Evolutionary conservation across 306 rosid species (phyloP).

Genomic region (Gillenia trifoliata): DNA sequence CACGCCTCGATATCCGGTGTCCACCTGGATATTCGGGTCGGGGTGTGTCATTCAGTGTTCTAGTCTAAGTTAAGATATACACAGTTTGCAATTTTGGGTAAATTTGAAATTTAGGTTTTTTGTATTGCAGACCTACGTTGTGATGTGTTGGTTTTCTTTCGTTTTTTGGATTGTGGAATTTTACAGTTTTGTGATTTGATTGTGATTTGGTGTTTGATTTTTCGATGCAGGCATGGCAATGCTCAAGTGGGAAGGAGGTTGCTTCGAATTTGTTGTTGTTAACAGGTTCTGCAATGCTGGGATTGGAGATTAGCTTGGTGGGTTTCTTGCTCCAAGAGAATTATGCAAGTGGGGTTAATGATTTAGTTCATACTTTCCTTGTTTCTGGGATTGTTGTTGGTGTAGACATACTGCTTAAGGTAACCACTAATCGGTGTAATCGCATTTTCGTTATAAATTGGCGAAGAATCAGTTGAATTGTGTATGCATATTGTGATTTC

Average conservation of each 20-base stretch:
- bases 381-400: slow-evolving; percentile 53
- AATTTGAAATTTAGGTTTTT: too few species aligned
- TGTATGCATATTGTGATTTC: neutral
- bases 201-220: neutral
- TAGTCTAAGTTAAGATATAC: too few species aligned
- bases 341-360: slow-evolving; percentile 49
- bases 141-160: too few species aligned
- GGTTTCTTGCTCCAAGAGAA: slow-evolving; percentile 59
- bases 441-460: neutral
- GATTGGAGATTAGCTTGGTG: slow-evolving; percentile 65
- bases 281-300: slow-evolving; percentile 57
- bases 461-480: neutral
- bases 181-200: neutral
- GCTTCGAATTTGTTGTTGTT: slow-evolving; percentile 61
- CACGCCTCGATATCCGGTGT: too few species aligned
- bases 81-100: too few species aligned
- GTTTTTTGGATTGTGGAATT: neutral
- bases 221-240: slow-evolving; percentile 52
- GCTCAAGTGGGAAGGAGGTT: slow-evolving; percentile 57
- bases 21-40: too few species aligned
- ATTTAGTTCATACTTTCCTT: slow-evolving; percentile 42
- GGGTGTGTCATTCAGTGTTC: too few species aligned
- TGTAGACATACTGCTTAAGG: slow-evolving; percentile 71
- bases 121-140: too few species aligned
- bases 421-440: neutral